A percentile compares a stretch with the other conserved stretches of the same genome.
Evolutionary conservation across 805 yeast genomes (phyloP).

Genomic region (Candida multigemmis): DNA sequence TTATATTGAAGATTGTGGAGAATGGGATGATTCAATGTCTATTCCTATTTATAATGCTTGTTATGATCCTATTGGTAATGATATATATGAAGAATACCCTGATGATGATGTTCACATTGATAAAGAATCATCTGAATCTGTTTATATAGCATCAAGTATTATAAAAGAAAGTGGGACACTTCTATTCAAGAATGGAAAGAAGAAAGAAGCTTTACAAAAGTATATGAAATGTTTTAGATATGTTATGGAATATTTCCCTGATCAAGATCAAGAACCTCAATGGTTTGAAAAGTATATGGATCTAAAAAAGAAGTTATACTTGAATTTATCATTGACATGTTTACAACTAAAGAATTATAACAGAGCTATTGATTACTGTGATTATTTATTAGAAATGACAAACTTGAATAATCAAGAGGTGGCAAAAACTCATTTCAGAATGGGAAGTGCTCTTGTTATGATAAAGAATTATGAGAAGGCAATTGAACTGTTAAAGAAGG

Average conservation of each 20-base stretch:
- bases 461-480: slow-evolving; percentile 44
- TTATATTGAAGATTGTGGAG: slow-evolving; percentile 50
- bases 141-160: slow-evolving; percentile 39
- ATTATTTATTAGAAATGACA: slow-evolving; percentile 46
- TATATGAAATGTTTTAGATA: slow-evolving; percentile 61
- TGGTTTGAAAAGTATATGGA: slow-evolving; percentile 40
- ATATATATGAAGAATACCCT: slow-evolving; percentile 67
- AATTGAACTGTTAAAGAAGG: slow-evolving; percentile 33
- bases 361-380: slow-evolving; percentile 45
- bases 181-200: slow-evolving; percentile 45
- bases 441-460: slow-evolving; percentile 37
- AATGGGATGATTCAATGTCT: slow-evolving; percentile 41
- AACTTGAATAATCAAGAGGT: slow-evolving; percentile 25
- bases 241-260: slow-evolving; percentile 66
- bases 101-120: slow-evolving; percentile 58
- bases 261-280: slow-evolving; percentile 50
- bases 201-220: slow-evolving; percentile 47
- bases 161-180: slow-evolving; percentile 64
- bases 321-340: slow-evolving; percentile 51
- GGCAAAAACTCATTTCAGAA: slow-evolving; percentile 54
- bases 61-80: slow-evolving; percentile 55
- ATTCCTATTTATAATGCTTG: slow-evolving; percentile 59
- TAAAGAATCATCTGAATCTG: slow-evolving; percentile 45
- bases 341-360: slow-evolving; percentile 40
- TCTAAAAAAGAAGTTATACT: slow-evolving; percentile 42